Evolutionary conservation across 139 green algal species (phyloP).

Genomic region (Picochlorum sp.): DNA sequence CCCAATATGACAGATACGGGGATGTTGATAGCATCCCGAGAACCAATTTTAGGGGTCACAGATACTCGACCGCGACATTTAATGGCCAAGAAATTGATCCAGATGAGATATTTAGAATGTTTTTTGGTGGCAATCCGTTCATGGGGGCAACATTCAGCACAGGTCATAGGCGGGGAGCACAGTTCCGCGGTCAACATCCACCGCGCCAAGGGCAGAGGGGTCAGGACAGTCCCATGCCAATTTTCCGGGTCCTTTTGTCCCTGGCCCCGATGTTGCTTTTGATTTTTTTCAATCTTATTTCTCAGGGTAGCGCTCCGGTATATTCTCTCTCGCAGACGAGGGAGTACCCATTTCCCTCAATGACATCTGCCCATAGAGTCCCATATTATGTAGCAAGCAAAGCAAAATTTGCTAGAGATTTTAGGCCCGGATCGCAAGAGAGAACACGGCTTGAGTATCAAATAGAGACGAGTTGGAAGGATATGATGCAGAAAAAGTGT

Average conservation of each 20-base stretch:
- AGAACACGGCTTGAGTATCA: slow-evolving; percentile 22
- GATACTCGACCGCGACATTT: slow-evolving; percentile 1
- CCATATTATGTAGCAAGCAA: slow-evolving; percentile 19
- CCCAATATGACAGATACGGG: slow-evolving; percentile 54
- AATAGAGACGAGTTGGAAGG: slow-evolving; percentile 22
- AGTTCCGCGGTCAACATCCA: slow-evolving; percentile 1
- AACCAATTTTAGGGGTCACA: neutral
- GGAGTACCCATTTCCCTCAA: slow-evolving; percentile 2
- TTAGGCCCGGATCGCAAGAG: slow-evolving; percentile 9
- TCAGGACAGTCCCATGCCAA: slow-evolving; percentile 1
- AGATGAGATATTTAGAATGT: slow-evolving; percentile 57
- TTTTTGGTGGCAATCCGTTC: slow-evolving; percentile 42
- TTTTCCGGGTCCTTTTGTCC: slow-evolving; percentile 31
- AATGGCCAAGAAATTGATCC: slow-evolving; percentile 36
- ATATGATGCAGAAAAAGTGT: slow-evolving; percentile 26
- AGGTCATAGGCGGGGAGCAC: neutral
- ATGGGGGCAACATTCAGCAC: slow-evolving; percentile 6
- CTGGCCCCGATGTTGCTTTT: slow-evolving; percentile 41
- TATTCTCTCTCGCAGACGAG: slow-evolving; percentile 23
- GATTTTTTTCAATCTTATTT: slow-evolving; percentile 42
- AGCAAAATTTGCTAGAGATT: slow-evolving; percentile 7
- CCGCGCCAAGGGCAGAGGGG: neutral
- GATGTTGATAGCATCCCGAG: slow-evolving; percentile 18
- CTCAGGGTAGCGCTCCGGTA: slow-evolving; percentile 6
- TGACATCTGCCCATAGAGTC: slow-evolving; percentile 19